Base-by-base conservation (phyloP, 257 asterid genomes). In the Pogostemon cablin region DNA sequence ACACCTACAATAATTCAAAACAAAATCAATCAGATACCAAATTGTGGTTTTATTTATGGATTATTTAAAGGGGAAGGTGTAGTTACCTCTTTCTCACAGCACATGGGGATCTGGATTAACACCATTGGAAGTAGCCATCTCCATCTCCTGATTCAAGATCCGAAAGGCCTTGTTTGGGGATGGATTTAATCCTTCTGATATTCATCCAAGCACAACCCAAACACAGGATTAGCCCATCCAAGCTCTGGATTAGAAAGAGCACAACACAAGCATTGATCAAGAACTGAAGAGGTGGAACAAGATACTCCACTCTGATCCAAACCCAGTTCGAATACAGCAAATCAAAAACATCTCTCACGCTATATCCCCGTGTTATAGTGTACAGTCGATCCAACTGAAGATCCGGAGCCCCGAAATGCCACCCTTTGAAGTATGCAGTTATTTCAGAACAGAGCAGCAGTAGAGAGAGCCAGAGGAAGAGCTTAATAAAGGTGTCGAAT, bases 101-200 rank as follows among this genome's bases (percentile, higher is more conserved):
- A 93, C 98, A 93, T 93, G 70, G 98, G 98, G 88, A 93, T 93
- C 87, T 93, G 96, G 73, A 93, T 97, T 75, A 93, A 75, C 53
- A 93, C 97, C 98, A 90, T 90, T 4, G 98, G 73, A 87, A 88
- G 77, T 88, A 93, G 11, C 87, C 95, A 68, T 62, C 85, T 59
- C 81, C 87, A 62, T 81, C 86, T 25, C 95, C 92, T 34, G 90
- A 79, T 80, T 93, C 97, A 56, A 83, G 96, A 90, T 93, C 93
- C 72, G 17, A 48, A 37, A 61, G 62, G 67, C 17, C 79, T 11
- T 71, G 79, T 78, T 87, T 90, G 73, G 91, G 78, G 65, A 86
- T 66, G 2, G 97, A 97, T 70, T 81, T 90, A 69, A 93, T 82
- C 63, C 83, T 81, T 75, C 71, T 74, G 17, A 86, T 39, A 59